Conservation (phyloP, 148 eudicot genomes). For the Nepenthes mirabilis region DNA sequence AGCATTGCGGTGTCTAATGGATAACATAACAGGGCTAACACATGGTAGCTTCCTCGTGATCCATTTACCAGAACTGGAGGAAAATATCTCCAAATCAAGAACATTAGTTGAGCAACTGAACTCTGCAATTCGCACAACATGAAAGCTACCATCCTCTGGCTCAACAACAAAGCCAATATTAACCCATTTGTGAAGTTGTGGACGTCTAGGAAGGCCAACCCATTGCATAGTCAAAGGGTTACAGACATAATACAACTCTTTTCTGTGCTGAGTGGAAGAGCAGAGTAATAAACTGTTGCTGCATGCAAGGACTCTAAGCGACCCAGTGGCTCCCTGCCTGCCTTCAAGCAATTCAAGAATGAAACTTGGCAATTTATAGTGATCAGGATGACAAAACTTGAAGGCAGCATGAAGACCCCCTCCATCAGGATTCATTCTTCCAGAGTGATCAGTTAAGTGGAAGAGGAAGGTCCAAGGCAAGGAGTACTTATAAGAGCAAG, state of each 20-base stretch:
- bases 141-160: conserved; percentile 5
- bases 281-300: conserved; percentile 6
- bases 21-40: conserved; percentile 6
- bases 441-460: conserved; percentile 1
- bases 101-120: conserved; percentile 7
- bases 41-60: conserved; percentile 3
- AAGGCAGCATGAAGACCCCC: conserved; percentile 4
- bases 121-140: conserved; percentile 5
- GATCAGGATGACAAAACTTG: conserved; percentile 5
- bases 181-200: conserved; percentile 13
- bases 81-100: conserved; percentile 9
- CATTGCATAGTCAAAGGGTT: conserved; percentile 6
- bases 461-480: conserved; percentile 9
- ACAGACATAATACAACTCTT: conserved; percentile 4
- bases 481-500: conserved; percentile 4
- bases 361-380: background rate
- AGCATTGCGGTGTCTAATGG: conserved; percentile 7
- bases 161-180: conserved; percentile 6
- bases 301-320: conserved; percentile 6
- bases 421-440: background rate
- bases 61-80: conserved; percentile 4
- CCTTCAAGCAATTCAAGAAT: background rate
- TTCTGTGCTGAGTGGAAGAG: conserved; percentile 1
- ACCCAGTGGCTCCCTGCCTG: background rate
- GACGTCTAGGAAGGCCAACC: conserved; percentile 9